These are phyloP conservation scores for Nakazawaea ernobii DNA, from an alignment of 805 yeast species.

Conservation along the genomic window DNA sequence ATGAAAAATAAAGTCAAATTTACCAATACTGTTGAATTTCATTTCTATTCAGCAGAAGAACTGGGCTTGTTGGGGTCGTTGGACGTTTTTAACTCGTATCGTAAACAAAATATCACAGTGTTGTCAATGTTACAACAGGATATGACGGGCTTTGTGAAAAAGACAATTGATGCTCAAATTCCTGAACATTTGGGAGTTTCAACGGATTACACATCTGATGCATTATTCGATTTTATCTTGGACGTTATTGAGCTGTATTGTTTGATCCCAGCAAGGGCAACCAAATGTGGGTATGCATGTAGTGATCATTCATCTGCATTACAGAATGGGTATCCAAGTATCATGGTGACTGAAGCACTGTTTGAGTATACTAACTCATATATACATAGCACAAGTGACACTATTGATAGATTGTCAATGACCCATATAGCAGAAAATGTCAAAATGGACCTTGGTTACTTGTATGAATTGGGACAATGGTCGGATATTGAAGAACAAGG, in stretches of 20 bases:
- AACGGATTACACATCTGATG: slow-evolving; percentile 56
- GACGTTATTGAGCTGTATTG: slow-evolving; percentile 57
- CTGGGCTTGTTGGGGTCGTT: slow-evolving; percentile 84
- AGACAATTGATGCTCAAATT: slow-evolving; percentile 40
- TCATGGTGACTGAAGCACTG: slow-evolving; percentile 76
- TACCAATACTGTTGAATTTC: slow-evolving; percentile 79
- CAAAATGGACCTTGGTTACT: slow-evolving; percentile 68
- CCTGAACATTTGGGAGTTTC: slow-evolving; percentile 77
- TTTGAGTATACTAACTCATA: slow-evolving; percentile 58
- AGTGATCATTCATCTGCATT: slow-evolving; percentile 88
- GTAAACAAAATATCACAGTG: slow-evolving; percentile 41
- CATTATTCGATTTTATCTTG: slow-evolving; percentile 57
- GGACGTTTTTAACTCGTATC: slow-evolving; percentile 62
- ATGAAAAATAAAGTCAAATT: slow-evolving; percentile 18
- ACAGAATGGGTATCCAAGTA: slow-evolving; percentile 77
- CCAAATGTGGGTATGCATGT: slow-evolving; percentile 87
- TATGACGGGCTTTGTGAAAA: slow-evolving; percentile 77
- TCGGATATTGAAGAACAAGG: slow-evolving; percentile 10
- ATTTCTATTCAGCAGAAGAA: slow-evolving; percentile 94
- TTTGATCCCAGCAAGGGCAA: slow-evolving; percentile 63
- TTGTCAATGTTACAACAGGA: slow-evolving; percentile 90
- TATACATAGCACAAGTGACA: slow-evolving; percentile 76
- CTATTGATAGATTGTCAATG: slow-evolving; percentile 73
- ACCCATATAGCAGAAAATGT: slow-evolving; percentile 78
- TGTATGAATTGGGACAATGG: slow-evolving; percentile 57